These are phyloP conservation scores for Lasiodiplodia sp. DNA, from an alignment of 2,329 filamentous ascomycete genomes.

Conservation along the genomic window DNA sequence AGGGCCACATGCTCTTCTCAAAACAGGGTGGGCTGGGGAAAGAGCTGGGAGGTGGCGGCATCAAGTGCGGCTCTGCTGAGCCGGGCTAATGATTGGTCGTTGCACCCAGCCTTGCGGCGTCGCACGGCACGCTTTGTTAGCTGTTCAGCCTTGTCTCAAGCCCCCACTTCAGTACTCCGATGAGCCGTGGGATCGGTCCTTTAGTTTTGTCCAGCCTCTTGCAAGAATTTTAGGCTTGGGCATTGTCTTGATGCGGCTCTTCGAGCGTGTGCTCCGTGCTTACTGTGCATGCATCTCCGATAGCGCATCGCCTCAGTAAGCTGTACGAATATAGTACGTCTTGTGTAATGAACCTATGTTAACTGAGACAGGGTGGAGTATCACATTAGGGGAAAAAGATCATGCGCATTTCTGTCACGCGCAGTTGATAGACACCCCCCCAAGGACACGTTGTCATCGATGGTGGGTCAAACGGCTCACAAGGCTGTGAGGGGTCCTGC, in stretches of 20 bases:
- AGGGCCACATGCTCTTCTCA: background rate
- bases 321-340: background rate
- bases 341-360: background rate
- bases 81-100: background rate
- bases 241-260: background rate
- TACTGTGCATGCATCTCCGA: background rate
- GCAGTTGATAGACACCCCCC: background rate
- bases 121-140: too few relatives aligned
- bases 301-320: background rate
- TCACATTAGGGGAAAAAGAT: background rate
- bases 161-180: background rate
- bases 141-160: background rate
- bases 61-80: background rate
- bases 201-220: background rate
- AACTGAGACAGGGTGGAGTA: background rate
- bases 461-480: background rate
- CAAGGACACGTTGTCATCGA: background rate
- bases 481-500: slow-evolving; percentile 11
- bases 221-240: background rate
- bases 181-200: background rate
- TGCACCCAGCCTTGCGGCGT: background rate
- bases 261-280: background rate
- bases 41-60: background rate
- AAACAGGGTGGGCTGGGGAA: background rate
- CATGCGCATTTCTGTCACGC: background rate